Evolutionary conservation across 176 grass and related monocot genomes (phyloP).

Genomic region (Avena sativa): DNA sequence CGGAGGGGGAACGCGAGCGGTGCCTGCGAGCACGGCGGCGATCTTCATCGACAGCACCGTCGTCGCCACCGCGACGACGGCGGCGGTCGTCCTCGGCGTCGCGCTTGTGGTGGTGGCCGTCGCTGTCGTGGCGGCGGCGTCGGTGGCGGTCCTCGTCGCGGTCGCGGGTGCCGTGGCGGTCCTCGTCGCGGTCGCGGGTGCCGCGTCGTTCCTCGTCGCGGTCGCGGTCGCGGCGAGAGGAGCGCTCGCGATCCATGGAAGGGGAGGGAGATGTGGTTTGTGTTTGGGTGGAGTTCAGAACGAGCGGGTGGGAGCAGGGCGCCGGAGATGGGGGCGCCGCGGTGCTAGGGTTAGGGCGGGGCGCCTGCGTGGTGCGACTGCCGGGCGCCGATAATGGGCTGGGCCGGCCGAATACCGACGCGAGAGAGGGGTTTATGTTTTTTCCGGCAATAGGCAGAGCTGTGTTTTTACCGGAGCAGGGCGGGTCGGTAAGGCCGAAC

Average conservation of each 20-base stretch:
- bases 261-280: conserved; percentile 25
- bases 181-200: conserved; percentile 39
- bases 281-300: conserved; percentile 27
- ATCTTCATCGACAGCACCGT: conserved; percentile 40
- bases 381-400: background rate
- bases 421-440: background rate
- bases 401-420: background rate
- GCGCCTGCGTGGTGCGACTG: background rate
- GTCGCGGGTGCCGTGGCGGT: conserved; percentile 43
- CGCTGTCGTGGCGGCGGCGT: conserved; percentile 35
- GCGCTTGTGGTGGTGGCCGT: conserved; percentile 31
- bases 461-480: no score
- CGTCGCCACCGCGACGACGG: background rate
- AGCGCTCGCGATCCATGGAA: conserved; percentile 66
- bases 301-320: background rate
- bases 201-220: background rate
- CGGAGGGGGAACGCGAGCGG: conserved; percentile 41
- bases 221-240: conserved; percentile 33
- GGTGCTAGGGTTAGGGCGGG: conserved; percentile 28
- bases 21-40: conserved; percentile 33
- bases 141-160: conserved; percentile 49
- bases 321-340: conserved; percentile 19
- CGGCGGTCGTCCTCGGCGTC: conserved; percentile 31
- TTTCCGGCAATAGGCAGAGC: no score
- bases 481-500: no score